phyloP scores from a whole-genome alignment of 2,329 filamentous ascomycete species.

The Pseudocercospora cruenta region DNA sequence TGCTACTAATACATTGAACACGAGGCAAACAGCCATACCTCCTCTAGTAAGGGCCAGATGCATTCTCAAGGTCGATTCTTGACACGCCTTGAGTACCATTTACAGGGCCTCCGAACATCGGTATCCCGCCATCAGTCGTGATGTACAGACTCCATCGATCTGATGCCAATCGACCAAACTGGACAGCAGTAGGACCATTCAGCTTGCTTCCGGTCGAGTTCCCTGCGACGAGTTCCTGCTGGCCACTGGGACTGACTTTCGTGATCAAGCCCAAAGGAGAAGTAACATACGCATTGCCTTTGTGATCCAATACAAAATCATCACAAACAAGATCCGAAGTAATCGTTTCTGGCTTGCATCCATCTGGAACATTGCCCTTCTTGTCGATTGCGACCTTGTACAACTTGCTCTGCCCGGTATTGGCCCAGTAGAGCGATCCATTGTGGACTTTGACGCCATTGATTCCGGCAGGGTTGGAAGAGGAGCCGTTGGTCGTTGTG shows the following conservation, averaged over 20 bases:
- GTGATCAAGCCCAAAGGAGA: constrained; percentile 2
- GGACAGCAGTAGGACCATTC: constrained; percentile 13
- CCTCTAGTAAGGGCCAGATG: neutral
- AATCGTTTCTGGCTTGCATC: neutral
- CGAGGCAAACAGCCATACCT: neutral
- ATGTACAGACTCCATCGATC: constrained; percentile 16
- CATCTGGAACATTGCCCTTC: neutral
- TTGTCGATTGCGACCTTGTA: constrained; percentile 8
- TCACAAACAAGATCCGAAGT: constrained; percentile 10
- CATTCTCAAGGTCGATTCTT: neutral
- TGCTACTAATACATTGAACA: neutral
- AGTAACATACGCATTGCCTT: constrained; percentile 9
- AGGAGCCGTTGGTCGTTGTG: constrained; percentile 11
- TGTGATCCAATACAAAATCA: constrained; percentile 8
- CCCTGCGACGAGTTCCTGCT: constrained; percentile 3
- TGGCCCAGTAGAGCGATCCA: constrained; percentile 11
- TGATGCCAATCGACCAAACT: constrained; percentile 9
- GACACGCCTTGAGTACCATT: neutral
- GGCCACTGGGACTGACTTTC: neutral
- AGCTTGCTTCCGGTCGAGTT: constrained; percentile 9
- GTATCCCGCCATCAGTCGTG: constrained; percentile 7
- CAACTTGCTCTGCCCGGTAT: constrained; percentile 8
- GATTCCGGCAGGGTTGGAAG: constrained; percentile 2
- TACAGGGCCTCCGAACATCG: neutral
- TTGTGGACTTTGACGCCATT: constrained; percentile 15